phyloP scores from a whole-genome alignment of 192 early-diverging fungal genomes.

The Coemansia furcata region DNA sequence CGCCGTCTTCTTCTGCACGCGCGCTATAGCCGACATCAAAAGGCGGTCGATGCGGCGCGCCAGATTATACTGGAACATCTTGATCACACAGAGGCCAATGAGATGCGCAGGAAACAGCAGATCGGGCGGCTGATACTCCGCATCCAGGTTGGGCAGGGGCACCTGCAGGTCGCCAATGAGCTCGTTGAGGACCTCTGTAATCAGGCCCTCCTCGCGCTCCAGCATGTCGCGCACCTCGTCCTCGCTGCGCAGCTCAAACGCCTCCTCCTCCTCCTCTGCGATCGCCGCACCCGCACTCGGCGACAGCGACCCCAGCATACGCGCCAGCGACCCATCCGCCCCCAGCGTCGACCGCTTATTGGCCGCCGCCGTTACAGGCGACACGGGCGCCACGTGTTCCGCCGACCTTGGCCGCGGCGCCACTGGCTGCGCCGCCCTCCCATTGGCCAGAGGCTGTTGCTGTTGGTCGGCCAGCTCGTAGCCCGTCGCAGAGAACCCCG shows the following conservation, averaged over 20 bases:
- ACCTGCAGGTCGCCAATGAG: slow-evolving; percentile 88
- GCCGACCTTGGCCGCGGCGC: background rate
- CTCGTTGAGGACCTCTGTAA: slow-evolving; percentile 84
- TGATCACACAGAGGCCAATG: slow-evolving; percentile 79
- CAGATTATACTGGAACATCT: slow-evolving; percentile 85
- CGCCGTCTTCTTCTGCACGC: slow-evolving; percentile 72
- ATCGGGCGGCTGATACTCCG: slow-evolving; percentile 65
- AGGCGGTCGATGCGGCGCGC: slow-evolving; percentile 78
- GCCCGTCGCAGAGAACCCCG: slow-evolving; percentile 33
- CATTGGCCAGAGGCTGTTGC: background rate
- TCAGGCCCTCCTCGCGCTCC: slow-evolving; percentile 63
- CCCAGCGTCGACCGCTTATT: slow-evolving; percentile 39
- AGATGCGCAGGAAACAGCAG: slow-evolving; percentile 95
- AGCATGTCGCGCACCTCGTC: slow-evolving; percentile 49
- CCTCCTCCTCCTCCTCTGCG: slow-evolving; percentile 15
- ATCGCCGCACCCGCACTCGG: slow-evolving; percentile 8
- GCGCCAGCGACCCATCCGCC: slow-evolving; percentile 39
- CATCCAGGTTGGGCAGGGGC: slow-evolving; percentile 74
- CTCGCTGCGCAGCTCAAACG: slow-evolving; percentile 32
- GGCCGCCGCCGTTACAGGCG: background rate
- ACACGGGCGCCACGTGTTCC: too few relatives aligned
- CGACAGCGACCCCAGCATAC: slow-evolving; percentile 42
- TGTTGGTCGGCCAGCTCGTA: slow-evolving; percentile 38
- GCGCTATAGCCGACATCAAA: slow-evolving; percentile 84
- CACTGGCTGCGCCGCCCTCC: background rate